Evolutionary conservation across 805 yeast genomes (phyloP).

Genomic region (Lachancea waltii): DNA sequence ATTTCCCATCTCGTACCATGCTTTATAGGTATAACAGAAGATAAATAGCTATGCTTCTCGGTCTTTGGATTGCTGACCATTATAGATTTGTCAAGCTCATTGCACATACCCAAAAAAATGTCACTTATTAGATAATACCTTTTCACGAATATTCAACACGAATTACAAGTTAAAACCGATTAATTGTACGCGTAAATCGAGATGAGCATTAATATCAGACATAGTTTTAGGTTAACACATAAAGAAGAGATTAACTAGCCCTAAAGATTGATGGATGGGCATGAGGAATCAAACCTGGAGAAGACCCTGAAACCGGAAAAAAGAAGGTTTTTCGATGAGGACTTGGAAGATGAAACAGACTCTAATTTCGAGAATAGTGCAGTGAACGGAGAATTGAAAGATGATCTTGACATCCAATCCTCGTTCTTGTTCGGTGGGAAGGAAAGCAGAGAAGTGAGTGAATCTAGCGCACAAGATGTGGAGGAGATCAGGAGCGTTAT

Average conservation of each 20-base stretch:
- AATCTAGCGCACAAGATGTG: constrained; percentile 5
- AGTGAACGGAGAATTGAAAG: background rate
- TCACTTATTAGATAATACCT: background rate
- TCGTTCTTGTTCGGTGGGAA: constrained; percentile 8
- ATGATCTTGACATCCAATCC: constrained; percentile 4
- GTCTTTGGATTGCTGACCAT: too few species aligned
- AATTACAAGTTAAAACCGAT: background rate
- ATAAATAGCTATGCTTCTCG: too few species aligned
- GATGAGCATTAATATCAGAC: background rate
- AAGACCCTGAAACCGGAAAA: constrained; percentile 7
- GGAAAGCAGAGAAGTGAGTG: constrained; percentile 1
- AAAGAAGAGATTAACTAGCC: background rate
- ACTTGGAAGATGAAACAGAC: constrained; percentile 16
- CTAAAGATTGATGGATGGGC: background rate
- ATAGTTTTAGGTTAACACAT: background rate
- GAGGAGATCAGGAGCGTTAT: constrained; percentile 5
- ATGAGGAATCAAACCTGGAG: background rate
- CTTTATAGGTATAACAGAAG: too few species aligned
- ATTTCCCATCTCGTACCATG: background rate
- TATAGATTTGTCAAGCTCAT: background rate
- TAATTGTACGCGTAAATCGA: background rate
- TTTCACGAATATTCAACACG: background rate
- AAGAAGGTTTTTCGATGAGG: constrained; percentile 28
- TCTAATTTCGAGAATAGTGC: background rate
- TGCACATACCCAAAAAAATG: background rate